phyloP scores from a whole-genome alignment of 2,329 filamentous ascomycete genomes.

The Xylariaceae sp. region DNA sequence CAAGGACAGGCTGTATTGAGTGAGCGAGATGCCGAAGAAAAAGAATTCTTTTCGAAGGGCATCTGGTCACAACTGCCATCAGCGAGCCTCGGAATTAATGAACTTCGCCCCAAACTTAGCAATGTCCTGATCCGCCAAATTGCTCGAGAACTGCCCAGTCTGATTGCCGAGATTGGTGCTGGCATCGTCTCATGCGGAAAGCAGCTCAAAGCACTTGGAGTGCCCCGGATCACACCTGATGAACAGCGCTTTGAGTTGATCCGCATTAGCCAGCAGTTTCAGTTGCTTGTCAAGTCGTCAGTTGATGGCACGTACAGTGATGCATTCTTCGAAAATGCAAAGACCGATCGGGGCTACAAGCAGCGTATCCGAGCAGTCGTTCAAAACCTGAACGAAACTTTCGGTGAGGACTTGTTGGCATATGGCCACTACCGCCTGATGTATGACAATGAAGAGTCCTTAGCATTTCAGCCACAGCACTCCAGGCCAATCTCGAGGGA shows the following conservation, averaged over 20 bases:
- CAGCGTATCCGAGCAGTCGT: constrained; percentile 50
- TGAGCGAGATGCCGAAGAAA: constrained; percentile 38
- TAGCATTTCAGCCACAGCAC: background rate
- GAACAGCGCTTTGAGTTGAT: constrained; percentile 48
- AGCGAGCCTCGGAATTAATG: constrained; percentile 41
- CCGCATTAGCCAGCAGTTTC: constrained; percentile 41
- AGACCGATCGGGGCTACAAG: constrained; percentile 31
- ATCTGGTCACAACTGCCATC: constrained; percentile 36
- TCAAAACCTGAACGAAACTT: constrained; percentile 45
- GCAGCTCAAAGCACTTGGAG: constrained; percentile 44
- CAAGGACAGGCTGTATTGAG: constrained; percentile 25
- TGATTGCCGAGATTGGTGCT: constrained; percentile 40
- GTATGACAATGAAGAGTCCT: background rate
- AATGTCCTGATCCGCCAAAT: constrained; percentile 46
- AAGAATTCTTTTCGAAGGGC: constrained; percentile 39
- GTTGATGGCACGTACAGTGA: constrained; percentile 47
- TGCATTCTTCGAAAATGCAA: constrained; percentile 43
- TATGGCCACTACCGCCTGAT: constrained; percentile 38
- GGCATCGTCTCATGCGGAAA: constrained; percentile 34
- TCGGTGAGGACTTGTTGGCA: constrained; percentile 39
- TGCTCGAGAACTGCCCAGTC: constrained; percentile 39
- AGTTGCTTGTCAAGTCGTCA: constrained; percentile 33
- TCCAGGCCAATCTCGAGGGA: constrained; percentile 27
- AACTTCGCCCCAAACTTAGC: constrained; percentile 46
- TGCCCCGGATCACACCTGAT: constrained; percentile 38